Conservation (phyloP, 2,329 filamentous ascomycete genomes). For the Talaromyces amestolkiae region DNA sequence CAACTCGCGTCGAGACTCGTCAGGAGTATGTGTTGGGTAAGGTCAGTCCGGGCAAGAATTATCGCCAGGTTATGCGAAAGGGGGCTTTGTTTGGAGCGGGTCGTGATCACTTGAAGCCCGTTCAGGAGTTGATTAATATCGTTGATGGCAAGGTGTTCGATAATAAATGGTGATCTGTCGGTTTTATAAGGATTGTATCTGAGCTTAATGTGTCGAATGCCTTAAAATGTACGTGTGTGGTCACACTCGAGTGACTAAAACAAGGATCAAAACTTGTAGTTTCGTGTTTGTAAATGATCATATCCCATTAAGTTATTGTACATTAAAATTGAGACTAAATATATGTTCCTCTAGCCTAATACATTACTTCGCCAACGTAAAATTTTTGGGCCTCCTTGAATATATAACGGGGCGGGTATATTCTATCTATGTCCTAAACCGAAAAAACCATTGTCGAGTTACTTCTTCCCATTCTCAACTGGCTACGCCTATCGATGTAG, state of each 20-base stretch:
- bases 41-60: slow-evolving; percentile 55
- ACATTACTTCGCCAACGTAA: background rate
- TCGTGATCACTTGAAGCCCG: slow-evolving; percentile 37
- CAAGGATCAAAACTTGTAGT: background rate
- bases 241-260: background rate
- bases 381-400: background rate
- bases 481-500: background rate
- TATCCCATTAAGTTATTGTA: background rate
- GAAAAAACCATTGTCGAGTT: background rate
- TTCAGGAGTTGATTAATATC: background rate
- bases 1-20: slow-evolving; percentile 54
- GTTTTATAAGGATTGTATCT: background rate
- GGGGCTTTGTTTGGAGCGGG: slow-evolving; percentile 53
- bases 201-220: background rate
- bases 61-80: slow-evolving; percentile 53
- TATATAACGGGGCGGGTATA: background rate
- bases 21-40: slow-evolving; percentile 55
- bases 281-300: background rate
- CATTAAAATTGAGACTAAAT: background rate
- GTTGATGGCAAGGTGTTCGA: slow-evolving; percentile 5
- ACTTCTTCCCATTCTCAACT: background rate
- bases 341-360: background rate
- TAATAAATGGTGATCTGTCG: background rate
- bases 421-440: background rate
- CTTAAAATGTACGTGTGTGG: background rate